phyloP scores from a whole-genome alignment of 345 rosid genomes.

The Pseudoturritis turrita region DNA sequence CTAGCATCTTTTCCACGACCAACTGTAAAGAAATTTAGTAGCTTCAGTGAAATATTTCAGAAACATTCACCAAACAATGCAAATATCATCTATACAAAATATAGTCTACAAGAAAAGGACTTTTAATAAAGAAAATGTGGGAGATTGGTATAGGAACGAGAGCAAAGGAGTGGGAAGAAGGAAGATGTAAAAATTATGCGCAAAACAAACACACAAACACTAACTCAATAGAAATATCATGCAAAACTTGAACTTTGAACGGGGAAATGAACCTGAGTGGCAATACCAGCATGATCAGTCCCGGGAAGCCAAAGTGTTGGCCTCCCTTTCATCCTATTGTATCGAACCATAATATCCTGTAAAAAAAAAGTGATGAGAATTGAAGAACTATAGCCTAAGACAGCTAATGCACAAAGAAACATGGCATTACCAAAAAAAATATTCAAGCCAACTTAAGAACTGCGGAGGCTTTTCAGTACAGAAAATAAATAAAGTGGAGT shows the following conservation, averaged over 20 bases:
- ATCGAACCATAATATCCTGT: constrained; percentile 74
- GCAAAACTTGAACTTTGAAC: constrained; percentile 11
- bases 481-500: background rate
- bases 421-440: background rate
- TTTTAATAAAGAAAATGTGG: background rate
- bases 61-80: background rate
- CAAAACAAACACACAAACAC: background rate
- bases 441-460: background rate
- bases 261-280: constrained; percentile 71
- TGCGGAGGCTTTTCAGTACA: background rate
- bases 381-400: background rate
- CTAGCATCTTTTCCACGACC: constrained; percentile 97
- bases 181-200: background rate
- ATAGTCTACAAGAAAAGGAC: background rate
- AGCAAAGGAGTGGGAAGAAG: background rate
- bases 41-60: constrained; percentile 19
- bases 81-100: background rate
- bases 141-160: background rate
- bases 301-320: constrained; percentile 99
- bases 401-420: background rate
- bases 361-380: constrained; percentile 1
- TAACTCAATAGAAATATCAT: background rate
- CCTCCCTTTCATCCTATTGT: constrained; percentile 87
- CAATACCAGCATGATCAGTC: constrained; percentile 98
- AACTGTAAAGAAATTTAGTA: constrained; percentile 43